Evolutionary conservation across 371 early-diverging fungal genomes (phyloP).

Genomic region (Circinella minor): DNA sequence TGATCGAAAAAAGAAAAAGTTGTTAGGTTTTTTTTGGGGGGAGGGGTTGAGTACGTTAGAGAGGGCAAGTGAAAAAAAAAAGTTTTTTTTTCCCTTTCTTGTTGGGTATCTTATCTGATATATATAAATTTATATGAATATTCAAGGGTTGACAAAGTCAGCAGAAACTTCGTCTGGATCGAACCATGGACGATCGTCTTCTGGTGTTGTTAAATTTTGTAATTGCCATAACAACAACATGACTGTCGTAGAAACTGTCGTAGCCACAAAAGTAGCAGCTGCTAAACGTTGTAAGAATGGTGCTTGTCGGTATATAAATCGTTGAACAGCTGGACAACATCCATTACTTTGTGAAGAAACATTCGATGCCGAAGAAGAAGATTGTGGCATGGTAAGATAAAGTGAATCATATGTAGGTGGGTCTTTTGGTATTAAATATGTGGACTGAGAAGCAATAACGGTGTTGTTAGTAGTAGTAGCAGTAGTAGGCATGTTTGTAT

Average conservation of each 20-base stretch:
- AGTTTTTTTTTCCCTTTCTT: no score
- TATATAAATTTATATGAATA: background rate
- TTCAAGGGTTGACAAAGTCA: background rate
- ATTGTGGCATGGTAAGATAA: slow-evolving; percentile 33
- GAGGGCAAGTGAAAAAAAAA: no score
- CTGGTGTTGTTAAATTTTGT: slow-evolving; percentile 45
- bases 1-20: no score
- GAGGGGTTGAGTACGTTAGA: no score
- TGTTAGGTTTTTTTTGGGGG: no score
- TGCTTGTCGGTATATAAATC: slow-evolving; percentile 32
- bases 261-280: slow-evolving; percentile 49
- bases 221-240: slow-evolving; percentile 52
- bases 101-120: slow-evolving; percentile 1
- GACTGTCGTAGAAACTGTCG: slow-evolving; percentile 46
- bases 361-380: slow-evolving; percentile 21
- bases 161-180: slow-evolving; percentile 25
- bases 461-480: background rate
- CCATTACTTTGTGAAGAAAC: slow-evolving; percentile 13
- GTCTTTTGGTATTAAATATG: slow-evolving; percentile 40
- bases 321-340: slow-evolving; percentile 19
- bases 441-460: slow-evolving; percentile 7
- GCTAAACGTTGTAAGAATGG: slow-evolving; percentile 40
- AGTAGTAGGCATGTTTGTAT: background rate
- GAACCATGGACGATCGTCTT: slow-evolving; percentile 46
- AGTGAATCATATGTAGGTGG: slow-evolving; percentile 50